A percentile compares a stretch with the other conserved stretches of the same genome.
Evolutionary conservation across 176 grass and related monocot genomes (phyloP).

Genomic region (Eragrostis nindensis): DNA sequence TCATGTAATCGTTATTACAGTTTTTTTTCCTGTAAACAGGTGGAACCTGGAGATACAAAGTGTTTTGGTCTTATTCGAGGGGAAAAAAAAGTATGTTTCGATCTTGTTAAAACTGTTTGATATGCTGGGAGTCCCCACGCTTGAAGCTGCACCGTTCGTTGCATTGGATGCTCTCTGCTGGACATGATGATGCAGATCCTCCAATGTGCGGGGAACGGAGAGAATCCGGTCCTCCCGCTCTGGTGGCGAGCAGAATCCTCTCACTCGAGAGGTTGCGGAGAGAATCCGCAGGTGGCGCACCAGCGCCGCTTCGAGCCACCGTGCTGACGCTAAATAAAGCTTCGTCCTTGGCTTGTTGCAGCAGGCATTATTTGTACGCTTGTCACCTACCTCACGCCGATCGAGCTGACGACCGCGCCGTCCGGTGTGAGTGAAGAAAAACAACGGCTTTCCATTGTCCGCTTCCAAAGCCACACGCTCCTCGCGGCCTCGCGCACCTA

Average conservation of each 20-base stretch:
- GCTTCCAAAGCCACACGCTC: not conserved
- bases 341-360: not conserved
- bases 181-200: not conserved
- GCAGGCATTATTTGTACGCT: constrained; percentile 21
- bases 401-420: not conserved
- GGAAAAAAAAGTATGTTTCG: no score
- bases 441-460: not conserved
- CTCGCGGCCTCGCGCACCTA: not conserved
- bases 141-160: not conserved
- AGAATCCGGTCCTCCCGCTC: not conserved
- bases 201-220: not conserved
- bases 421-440: not conserved
- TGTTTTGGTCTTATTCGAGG: no score
- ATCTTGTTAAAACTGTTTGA: constrained; percentile 13
- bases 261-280: no score
- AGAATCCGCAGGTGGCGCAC: not conserved
- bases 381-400: not conserved
- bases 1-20: no score
- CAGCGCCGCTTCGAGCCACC: not conserved
- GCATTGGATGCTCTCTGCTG: not conserved
- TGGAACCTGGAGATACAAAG: no score
- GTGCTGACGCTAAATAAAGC: not conserved
- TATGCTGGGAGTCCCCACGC: not conserved
- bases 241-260: not conserved
- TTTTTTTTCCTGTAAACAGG: no score